Base-by-base conservation (phyloP, 2,329 filamentous ascomycete genomes). In the Thielaviopsis punctulata region DNA sequence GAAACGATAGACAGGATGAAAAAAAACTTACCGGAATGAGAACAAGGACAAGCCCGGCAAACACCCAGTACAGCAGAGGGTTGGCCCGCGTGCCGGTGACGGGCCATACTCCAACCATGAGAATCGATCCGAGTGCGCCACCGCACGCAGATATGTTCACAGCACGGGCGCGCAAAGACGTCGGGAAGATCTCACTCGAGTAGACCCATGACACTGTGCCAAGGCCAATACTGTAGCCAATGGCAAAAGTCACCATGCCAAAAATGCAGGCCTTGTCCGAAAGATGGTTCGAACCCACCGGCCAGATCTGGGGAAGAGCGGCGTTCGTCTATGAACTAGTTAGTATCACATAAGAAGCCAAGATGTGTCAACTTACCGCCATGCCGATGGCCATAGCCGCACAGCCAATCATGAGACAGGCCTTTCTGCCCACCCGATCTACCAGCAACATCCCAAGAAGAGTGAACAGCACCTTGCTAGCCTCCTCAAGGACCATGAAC, bases 161-260 rank as follows among this genome's bases (percentile, higher is more conserved):
- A 2, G 75, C 75, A 0, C 72, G 68, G 2, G 75, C 74, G 10
- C 75, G 71, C n/a, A 76, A 66, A 4, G 73, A 65, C 0, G 75
- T 77, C 2, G 75, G 75, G 58, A 79, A 78, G 56, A 79, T 78
- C 68, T 79, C 75, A 0, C 73, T 69, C n/a, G 73, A 72, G 55
- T 79, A 79, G 0, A 79, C 73, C 75, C 75, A 79, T 0, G 73
- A 68, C 1, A 73, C 70, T 0, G 75, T 73, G 0, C 75, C 75
- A 44, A 78, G 76, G 0, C 75, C 73, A 56, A 79, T 65, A 49
- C 72, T 76, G 59, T 76, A 79, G 0, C 75, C 75, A 49, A 78
- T 66, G 7, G 74, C 72, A 59, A 76, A 79, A 44, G 79, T 63
- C 59, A 78, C 78, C 41, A 78, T 72, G 58, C 77, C 77, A 10